These are phyloP conservation scores for Gracilaria vermiculophylla DNA, from an alignment of 23 red algal genomes.

Conservation along the genomic window DNA sequence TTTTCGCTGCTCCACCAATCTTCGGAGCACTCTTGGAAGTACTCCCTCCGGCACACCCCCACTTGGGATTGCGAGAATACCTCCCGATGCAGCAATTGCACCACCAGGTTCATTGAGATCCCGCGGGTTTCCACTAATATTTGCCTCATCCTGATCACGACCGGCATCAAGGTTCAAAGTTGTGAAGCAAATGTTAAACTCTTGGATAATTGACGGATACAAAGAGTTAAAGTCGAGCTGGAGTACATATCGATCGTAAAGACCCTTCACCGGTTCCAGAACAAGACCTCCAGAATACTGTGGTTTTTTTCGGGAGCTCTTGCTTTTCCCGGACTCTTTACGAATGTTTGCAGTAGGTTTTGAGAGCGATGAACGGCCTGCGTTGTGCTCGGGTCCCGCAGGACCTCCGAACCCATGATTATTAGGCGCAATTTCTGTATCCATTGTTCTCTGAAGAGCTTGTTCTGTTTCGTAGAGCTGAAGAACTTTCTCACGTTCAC, in stretches of 20 bases:
- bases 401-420: background rate
- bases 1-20: conserved; percentile 74
- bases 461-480: conserved; percentile 24
- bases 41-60: conserved; percentile 53
- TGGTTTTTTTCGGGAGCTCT: conserved; percentile 79
- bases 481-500: conserved; percentile 35
- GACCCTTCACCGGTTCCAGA: conserved; percentile 87
- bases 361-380: background rate
- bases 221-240: conserved; percentile 99
- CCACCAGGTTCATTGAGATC: too few relatives aligned
- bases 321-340: background rate
- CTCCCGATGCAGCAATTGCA: background rate
- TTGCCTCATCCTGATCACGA: background rate
- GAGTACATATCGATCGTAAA: conserved; percentile 88
- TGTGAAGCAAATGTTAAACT: conserved; percentile 99
- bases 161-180: conserved; percentile 52
- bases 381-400: background rate
- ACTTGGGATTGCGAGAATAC: conserved; percentile 13
- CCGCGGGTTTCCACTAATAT: background rate
- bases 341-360: background rate
- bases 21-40: conserved; percentile 84
- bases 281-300: conserved; percentile 94
- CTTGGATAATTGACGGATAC: conserved; percentile 99
- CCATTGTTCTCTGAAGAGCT: background rate
- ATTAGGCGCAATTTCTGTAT: background rate